Evolutionary conservation across 305 asterid species (phyloP).

Genomic region (Solanum hybrid): DNA sequence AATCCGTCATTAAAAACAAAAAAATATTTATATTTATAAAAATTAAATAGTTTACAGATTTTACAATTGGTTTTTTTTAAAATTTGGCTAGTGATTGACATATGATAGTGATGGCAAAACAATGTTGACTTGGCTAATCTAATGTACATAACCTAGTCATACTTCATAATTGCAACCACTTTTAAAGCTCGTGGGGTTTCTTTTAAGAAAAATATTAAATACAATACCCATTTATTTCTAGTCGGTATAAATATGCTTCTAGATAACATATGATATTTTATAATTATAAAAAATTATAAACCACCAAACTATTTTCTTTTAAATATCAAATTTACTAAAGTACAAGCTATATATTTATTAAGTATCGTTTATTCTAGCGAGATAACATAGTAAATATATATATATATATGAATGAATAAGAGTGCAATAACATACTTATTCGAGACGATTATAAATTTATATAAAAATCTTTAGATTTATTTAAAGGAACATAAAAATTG

Average conservation of each 20-base stretch:
- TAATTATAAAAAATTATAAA: background rate
- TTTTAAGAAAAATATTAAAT: background rate
- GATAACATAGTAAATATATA: background rate
- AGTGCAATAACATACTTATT: background rate
- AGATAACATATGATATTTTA: background rate
- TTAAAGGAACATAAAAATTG: too few species aligned
- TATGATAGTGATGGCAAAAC: background rate
- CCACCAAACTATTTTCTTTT: background rate
- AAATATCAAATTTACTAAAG: background rate
- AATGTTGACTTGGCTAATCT: background rate
- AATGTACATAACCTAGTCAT: background rate
- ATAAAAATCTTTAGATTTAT: too few species aligned
- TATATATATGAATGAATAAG: too few species aligned
- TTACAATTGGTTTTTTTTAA: background rate
- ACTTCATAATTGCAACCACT: background rate
- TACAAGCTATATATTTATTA: background rate
- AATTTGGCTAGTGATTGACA: background rate
- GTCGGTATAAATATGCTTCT: background rate
- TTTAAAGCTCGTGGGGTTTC: background rate
- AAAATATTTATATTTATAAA: background rate
- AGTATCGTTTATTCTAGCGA: background rate
- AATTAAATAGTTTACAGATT: background rate
- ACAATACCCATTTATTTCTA: background rate
- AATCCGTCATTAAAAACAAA: background rate
- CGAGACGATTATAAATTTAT: too few species aligned